Base-by-base conservation (phyloP, 768 basidiomycete species). In the Leccinum boreale region DNA sequence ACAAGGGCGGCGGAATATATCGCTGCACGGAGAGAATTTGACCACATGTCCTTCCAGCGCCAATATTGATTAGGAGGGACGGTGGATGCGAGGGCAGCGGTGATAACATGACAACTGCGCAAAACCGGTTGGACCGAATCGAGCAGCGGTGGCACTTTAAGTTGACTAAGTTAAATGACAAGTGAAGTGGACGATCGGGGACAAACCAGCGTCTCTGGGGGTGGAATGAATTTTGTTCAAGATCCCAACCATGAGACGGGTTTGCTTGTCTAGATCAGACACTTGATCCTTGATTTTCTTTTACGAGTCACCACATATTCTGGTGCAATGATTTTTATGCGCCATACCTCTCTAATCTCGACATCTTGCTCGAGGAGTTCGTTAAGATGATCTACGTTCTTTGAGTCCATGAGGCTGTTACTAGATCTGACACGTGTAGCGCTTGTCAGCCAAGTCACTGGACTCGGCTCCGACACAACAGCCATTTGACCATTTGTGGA, bases 21-120 rank as follows among this genome's bases (percentile, higher is more conserved):
- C 11, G 83, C 82, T 17, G 79, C 80, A 56, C 90, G 79, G 36
- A 92, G 69, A 4, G 87, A 85, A 65, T 82, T 84, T 1, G 81
- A 79, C 90, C 90, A 92, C 83, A 89, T 83, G 24, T 91, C 89
- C 68, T 88, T 90, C 87, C 87, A 92, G 56, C 84, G 78, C 90
- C 90, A 92, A 59, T 89, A 85, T 61, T 91, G 87, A 62, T 87
- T 83, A 29, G 76, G 77, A 28, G 90, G 90, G 24, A 90, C 76
- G 31, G 85, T 76, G 5, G 65, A 72, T 6, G 84, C 85, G n/a
- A 93, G 73, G 1, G 77, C 75, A 23, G 75, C 73, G 10, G 70
- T 79, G 8, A 76, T 79, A 19, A 78, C 81, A 56, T 74, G 75
- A 62, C 85, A 92, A 61, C 80, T 80, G 11, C 71, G 65, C 28